These are phyloP conservation scores for Claviceps citrina DNA, from an alignment of 2,329 filamentous ascomycete genomes.

Conservation along the genomic window DNA sequence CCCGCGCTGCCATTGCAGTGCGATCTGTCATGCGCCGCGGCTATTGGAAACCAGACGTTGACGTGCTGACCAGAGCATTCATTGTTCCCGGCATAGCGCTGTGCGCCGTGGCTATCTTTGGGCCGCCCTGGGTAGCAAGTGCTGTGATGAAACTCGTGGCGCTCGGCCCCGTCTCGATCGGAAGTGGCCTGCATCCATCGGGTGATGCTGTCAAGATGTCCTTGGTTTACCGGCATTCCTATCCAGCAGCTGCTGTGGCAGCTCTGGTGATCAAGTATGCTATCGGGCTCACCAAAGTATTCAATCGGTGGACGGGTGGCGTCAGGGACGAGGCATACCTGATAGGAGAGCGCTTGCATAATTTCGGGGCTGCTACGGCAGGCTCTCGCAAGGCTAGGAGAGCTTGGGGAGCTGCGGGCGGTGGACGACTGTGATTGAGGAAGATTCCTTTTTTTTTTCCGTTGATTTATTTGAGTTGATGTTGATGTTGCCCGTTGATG, in stretches of 20 bases:
- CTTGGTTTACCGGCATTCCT: conserved; percentile 44
- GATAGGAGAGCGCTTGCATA: conserved; percentile 87
- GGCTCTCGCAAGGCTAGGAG: conserved; percentile 20
- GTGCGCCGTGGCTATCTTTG: conserved; percentile 44
- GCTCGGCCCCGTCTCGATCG: conserved; percentile 12
- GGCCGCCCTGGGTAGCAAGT: conserved; percentile 46
- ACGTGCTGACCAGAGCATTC: conserved; percentile 70
- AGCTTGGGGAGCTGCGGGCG: conserved; percentile 22
- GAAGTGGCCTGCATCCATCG: conserved; percentile 14
- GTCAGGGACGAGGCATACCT: conserved; percentile 93
- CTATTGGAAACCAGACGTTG: conserved; percentile 63
- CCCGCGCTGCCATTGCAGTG: conserved; percentile 59
- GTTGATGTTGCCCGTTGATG: too few relatives aligned
- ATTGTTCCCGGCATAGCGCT: conserved; percentile 57
- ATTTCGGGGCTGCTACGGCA: conserved; percentile 50
- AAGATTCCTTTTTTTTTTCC: background rate
- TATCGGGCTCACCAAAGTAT: conserved; percentile 40
- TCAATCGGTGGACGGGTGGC: conserved; percentile 61
- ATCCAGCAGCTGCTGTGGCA: conserved; percentile 46
- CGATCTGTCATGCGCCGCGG: conserved; percentile 58
- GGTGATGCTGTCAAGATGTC: conserved; percentile 16
- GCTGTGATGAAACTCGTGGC: conserved; percentile 14
- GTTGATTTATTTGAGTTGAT: too few relatives aligned
- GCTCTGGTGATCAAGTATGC: conserved; percentile 27
- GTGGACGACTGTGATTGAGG: conserved; percentile 6